Base-by-base conservation (phyloP, 352 stramenopile genomes). In the Phytophthora syringae region DNA sequence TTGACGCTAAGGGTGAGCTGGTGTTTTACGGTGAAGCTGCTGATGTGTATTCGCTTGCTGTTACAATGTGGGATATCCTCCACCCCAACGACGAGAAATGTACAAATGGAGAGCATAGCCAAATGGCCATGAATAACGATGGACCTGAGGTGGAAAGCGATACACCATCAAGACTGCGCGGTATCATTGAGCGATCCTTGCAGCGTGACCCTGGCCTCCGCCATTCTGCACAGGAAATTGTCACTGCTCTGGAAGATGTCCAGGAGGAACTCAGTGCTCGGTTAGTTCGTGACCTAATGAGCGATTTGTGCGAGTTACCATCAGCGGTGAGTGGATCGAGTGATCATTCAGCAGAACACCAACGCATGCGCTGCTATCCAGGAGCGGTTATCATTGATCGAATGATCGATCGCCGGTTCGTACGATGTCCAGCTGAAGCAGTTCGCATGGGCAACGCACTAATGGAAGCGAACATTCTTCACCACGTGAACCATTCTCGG, bases 21-120 rank as follows among this genome's bases (percentile, higher is more conserved):
- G 51, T 58, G 4, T 58, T 53, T 2, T 85, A 88, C 44, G 67
- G 63, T 7, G 79, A 88, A 42, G 74, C 75, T 5, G 66, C 73
- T 3, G 79, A 90, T 57, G 65, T 90, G 1, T 89, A 86, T 67
- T 78, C 79, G 36, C 71, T 90, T 32, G 80, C 57, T 6, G 60
- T 89, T 22, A 88, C 82, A 9, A 79, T 89, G 56, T 92, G 83
- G 80, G 77, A 88, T 57, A 86, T 89, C 27, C 57, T 88, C 12
- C 60, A 87, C 27, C 77, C 76, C 2, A 53, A 47, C 1, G 22
- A 21, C 2, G 70, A 84, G 2, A 84, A 78, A 47, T 88, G 65
- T 37, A 42, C 64, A 52, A 62, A 65, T 11, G 58, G 57, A 28
- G 79, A 77, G 20, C 66, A 86, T 18, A 20, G 72, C 1, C 66